Evolutionary conservation across 495 filamentous ascomycete species (phyloP), one percentile per base, ranked within the genome.

Genomic region (Aspergillus leporis): DNA sequence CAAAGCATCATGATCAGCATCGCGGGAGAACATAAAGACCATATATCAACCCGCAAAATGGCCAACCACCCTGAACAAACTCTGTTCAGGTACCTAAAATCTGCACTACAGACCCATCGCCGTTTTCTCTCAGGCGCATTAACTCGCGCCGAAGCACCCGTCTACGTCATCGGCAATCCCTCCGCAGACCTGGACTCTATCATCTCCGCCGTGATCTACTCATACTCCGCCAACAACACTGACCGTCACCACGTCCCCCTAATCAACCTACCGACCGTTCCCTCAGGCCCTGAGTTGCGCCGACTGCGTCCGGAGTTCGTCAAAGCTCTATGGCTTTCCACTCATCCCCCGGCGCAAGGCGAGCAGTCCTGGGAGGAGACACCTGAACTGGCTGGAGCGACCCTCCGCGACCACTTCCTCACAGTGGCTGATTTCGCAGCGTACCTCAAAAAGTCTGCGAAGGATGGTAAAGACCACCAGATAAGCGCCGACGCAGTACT

Each of bases 161-260:
- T 80, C 53, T 79, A 78, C 64, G 76, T 81, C 21, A 65, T 81
- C 51, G 78, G 78, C 59, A 81, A 81, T 48, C 72, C 75, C 53
- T 74, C 75, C 23, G 70, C 74, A 83, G 94, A 98, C 69, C 87
- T 98, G 66, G 94, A 98, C 74, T 97, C 95, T 13, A 83, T 98
- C 55, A 89, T 90, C 71, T 90, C 85, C 36, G 84, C 93, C 16
- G 74, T 98, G n/a, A 70, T 96, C 46, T 90, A 90, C 49, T 88
- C 93, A 45, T 98, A 96, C 74, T 82, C 95, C 57, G 85, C 86
- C 74, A 63, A 76, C 70, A 60, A 72, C 70, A 53, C 74, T 62
- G 62, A 69, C 28, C 77, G 79, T 1, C 75, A 88, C n/a, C 87
- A 93, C 72, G 82, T 96, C 34, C 94, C 94, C 0, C 70, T 98